Evolutionary conservation across 768 basidiomycete genomes (phyloP), one percentile per base, ranked within the genome.

Genomic region (Gymnopilus junonius): DNA sequence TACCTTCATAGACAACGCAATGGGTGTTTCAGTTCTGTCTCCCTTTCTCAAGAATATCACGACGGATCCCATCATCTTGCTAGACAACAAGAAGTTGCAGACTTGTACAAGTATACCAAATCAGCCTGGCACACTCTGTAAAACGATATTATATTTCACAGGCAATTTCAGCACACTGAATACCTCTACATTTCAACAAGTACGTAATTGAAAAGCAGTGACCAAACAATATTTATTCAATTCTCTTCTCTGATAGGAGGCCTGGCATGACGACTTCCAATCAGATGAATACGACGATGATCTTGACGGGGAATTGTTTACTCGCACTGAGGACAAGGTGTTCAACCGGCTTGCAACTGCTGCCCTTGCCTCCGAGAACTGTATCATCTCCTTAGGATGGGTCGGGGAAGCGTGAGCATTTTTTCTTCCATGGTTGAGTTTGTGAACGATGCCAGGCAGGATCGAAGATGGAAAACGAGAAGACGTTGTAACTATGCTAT

Each of bases 351-450:
- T 48, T 27, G 40, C 27, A 11, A 31, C 23, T 11, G 20, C 20
- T 54, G 32, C 50, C 64, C 20, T 55, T 48, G 31, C 56, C 69
- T 27, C 34, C 34, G 62, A 67, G 21, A 65, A 53, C 53, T 85
- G 85, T 66, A 73, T 80, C 12, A 67, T 78, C 43, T 80, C 82
- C 25, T 68, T 85, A 65, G 72, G 73, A 23, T 86, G 83, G 82
- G 69, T 85, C 15, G 72, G 78, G 40, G 79, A 79, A 53, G 73
- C 76, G 85, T 85, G 58, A 70, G 83, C 70, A 8, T 35, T 15
- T 25, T 57, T 23, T 14, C 27, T 10, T 2, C 31, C 17, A n/a
- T 27, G 1, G 40, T 35, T 27, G 31, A 25, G 17, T 23, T 42
- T 51, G 48, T 7, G 5, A 43, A 21, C 58, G 42, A 42, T 32